A percentile compares a stretch with the other conserved stretches of the same genome.
These are phyloP conservation scores for Picea glauca DNA, from an alignment of 75 land plant species.

Conservation along the genomic window DNA sequence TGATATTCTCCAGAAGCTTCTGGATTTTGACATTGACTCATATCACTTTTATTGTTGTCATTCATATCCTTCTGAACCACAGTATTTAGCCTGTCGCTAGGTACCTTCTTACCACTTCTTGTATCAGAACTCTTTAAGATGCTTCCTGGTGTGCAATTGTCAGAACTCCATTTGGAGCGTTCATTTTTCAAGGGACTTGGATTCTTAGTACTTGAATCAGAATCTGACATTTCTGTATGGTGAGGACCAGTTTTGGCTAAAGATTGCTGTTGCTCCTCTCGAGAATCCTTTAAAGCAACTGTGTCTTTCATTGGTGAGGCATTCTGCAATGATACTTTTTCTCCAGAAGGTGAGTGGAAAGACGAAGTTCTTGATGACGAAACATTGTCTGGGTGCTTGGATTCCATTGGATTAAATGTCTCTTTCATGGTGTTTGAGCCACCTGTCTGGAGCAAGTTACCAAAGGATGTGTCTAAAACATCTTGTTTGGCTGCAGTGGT, in stretches of 20 bases:
- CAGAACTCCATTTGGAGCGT: neutral
- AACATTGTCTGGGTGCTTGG: slow-evolving; percentile 2
- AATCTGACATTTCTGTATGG: neutral
- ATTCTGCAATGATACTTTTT: neutral
- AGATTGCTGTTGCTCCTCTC: neutral
- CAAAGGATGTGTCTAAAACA: neutral
- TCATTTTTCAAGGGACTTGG: neutral
- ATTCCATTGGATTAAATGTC: neutral
- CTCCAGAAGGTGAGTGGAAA: neutral
- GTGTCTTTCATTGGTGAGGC: neutral
- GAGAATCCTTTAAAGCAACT: neutral
- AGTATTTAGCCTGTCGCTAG: neutral
- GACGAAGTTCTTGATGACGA: neutral
- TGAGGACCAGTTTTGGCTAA: neutral
- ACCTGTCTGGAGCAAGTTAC: neutral
- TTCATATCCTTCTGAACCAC: neutral
- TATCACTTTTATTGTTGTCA: slow-evolving; percentile 3
- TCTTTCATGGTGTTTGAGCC: neutral
- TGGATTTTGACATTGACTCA: neutral
- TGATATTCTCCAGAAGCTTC: neutral
- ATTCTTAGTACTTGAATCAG: neutral
- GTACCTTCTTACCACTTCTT: neutral
- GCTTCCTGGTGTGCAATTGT: neutral
- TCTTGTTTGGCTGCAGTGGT: neutral
- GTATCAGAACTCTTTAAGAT: neutral